Evolutionary conservation across 169 alveolate genomes (phyloP), one percentile per base, ranked within the genome.

Genomic region (Plasmodium fragile): DNA sequence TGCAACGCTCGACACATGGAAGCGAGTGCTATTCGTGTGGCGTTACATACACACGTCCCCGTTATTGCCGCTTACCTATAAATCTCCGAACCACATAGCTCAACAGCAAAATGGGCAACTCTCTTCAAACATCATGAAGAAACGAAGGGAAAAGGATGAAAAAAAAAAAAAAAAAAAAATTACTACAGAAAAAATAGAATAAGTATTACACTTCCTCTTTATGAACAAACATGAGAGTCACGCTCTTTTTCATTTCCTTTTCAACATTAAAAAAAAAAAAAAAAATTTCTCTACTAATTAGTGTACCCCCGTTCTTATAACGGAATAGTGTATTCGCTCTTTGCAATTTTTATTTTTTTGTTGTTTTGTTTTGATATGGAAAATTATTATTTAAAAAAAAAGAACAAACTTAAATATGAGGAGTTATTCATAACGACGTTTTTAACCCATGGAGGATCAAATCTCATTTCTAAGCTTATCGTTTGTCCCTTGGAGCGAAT

Each of bases 381-480:
- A 89, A 89, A 22, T 55, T 89, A 89, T 32, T 89, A 89, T 79
- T 89, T 89, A 89, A 89, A 78, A 89, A 89, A 89, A 89, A 89
- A 89, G 59, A 78, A 89, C 78, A 89, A 89, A 89, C 59, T 79
- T 18, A 89, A 59, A 59, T 79, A 89, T 80, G 65, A 53, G 49
- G 94, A 80, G 71, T 78, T 89, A 89, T 89, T 78, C 53, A 89
- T 79, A 78, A 79, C 94, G 36, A 89, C 94, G 0, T 89, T 89
- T 79, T 80, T 89, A 89, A 80, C 91, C 28, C 94, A 89, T 89
- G 94, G 94, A 32, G 94, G 94, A 70, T 78, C 94, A 39, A 89
- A 89, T 55, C 28, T 89, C 49, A 89, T 89, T 89, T 89, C 94
- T 6, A 89, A 89, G 72, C 73, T 89, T 79, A 28, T 78, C 36